Conservation (phyloP, 371 early-diverging fungal species). For the Mortierella sp. region DNA sequence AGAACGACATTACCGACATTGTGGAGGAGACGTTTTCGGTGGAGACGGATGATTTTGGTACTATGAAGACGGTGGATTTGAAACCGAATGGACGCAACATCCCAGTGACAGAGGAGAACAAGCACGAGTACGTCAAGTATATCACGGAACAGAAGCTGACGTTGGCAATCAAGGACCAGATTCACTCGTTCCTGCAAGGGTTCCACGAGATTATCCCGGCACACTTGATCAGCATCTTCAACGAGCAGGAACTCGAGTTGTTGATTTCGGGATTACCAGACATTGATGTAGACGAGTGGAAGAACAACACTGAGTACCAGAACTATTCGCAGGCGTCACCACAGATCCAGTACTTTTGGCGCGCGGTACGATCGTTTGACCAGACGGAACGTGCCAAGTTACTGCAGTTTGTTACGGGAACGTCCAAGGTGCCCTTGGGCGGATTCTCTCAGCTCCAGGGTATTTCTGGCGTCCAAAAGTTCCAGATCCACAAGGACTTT, state of each 20-base stretch:
- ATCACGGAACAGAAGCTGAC: constrained; percentile 89
- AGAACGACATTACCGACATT: constrained; percentile 88
- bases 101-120: constrained; percentile 96
- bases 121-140: constrained; percentile 94
- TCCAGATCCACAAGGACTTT: constrained; percentile 93
- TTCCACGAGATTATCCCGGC: constrained; percentile 97
- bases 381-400: constrained; percentile 95
- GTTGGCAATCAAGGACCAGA: constrained; percentile 94
- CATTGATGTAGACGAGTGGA: constrained; percentile 99
- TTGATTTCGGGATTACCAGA: constrained; percentile 99
- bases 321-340: constrained; percentile 97
- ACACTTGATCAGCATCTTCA: constrained; percentile 95
- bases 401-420: constrained; percentile 98
- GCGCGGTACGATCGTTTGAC: constrained; percentile 90
- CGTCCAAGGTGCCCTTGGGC: constrained; percentile 98
- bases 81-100: constrained; percentile 92
- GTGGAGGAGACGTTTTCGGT: constrained; percentile 93
- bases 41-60: constrained; percentile 96
- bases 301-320: constrained; percentile 98
- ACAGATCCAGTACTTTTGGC: constrained; percentile 99
- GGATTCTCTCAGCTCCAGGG: constrained; percentile 99
- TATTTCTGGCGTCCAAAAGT: constrained; percentile 95
- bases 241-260: constrained; percentile 98
- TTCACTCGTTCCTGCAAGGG: constrained; percentile 94
- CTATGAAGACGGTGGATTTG: constrained; percentile 91